Evolutionary conservation across 1,139 yeast species (phyloP).

Genomic region (Yamadazyma pseudoaaseri): DNA sequence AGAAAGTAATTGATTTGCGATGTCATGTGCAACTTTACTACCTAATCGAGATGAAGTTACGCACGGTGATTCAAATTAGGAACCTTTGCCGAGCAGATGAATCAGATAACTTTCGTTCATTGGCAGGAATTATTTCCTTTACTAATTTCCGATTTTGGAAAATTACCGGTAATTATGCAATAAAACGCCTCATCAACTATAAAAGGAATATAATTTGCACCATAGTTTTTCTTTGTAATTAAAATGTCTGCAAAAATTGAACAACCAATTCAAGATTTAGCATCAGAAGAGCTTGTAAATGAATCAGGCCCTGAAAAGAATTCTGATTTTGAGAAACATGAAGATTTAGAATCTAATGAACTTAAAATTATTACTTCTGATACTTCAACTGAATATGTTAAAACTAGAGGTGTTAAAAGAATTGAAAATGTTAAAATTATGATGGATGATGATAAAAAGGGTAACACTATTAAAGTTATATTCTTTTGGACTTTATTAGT

Average conservation of each 20-base stretch:
- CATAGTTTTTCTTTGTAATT: no score
- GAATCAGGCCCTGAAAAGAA: no score
- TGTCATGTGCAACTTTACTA: no score
- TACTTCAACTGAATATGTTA: conserved; percentile 6
- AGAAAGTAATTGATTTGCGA: no score
- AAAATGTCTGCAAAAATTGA: no score
- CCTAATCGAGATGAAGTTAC: background rate
- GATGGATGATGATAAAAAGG: conserved; percentile 16
- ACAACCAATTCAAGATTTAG: no score
- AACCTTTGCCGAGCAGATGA: conserved; percentile 1
- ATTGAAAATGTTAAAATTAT: conserved; percentile 23
- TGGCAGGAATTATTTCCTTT: conserved; percentile 1
- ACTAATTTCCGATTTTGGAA: no score
- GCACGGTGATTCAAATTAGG: background rate
- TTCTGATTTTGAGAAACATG: background rate
- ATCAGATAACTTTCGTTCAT: conserved; percentile 1
- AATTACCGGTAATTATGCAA: no score
- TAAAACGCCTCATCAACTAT: no score
- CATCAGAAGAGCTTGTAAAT: no score
- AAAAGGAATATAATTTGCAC: no score
- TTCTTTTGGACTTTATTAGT: conserved; percentile 24
- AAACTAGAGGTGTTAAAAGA: conserved; percentile 26
- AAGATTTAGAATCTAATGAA: conserved; percentile 5
- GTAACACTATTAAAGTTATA: conserved; percentile 6
- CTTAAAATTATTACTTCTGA: conserved; percentile 6